These are phyloP conservation scores for Coelastrella sp. DNA, from an alignment of 139 green algal genomes.

Conservation along the genomic window DNA sequence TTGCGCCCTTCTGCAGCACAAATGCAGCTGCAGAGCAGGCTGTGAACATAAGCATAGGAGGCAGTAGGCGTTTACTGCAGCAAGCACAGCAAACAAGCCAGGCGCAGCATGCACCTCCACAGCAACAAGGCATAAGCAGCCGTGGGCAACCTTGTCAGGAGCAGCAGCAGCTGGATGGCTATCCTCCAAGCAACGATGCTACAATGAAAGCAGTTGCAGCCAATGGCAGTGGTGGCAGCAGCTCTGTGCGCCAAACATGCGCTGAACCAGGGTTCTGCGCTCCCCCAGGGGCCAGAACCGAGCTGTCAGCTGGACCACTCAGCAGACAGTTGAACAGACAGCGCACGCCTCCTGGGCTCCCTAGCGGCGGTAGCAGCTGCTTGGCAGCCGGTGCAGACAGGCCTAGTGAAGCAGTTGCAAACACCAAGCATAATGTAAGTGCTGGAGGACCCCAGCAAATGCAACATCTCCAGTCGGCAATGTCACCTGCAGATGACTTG, in stretches of 20 bases:
- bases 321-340: neutral
- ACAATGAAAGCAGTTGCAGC: neutral
- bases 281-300: neutral
- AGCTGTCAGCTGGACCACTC: neutral
- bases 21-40: neutral
- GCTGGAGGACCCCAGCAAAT: neutral
- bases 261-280: no score
- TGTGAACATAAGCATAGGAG: neutral
- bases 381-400: neutral
- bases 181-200: neutral
- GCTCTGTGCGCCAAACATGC: no score
- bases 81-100: neutral
- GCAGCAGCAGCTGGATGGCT: neutral
- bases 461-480: neutral
- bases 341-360: neutral
- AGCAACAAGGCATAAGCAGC: slow-evolving; percentile 6
- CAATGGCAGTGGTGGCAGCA: neutral
- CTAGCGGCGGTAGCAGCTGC: slow-evolving; percentile 1
- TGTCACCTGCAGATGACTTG: neutral
- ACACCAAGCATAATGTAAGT: neutral
- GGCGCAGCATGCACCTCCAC: slow-evolving; percentile 12
- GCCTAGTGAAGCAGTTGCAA: neutral
- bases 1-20: slow-evolving; percentile 50
- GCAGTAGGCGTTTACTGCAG: neutral
- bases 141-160: neutral